phyloP scores from a whole-genome alignment of 1,139 yeast species.

The Zygotorulaspora mrakii region DNA sequence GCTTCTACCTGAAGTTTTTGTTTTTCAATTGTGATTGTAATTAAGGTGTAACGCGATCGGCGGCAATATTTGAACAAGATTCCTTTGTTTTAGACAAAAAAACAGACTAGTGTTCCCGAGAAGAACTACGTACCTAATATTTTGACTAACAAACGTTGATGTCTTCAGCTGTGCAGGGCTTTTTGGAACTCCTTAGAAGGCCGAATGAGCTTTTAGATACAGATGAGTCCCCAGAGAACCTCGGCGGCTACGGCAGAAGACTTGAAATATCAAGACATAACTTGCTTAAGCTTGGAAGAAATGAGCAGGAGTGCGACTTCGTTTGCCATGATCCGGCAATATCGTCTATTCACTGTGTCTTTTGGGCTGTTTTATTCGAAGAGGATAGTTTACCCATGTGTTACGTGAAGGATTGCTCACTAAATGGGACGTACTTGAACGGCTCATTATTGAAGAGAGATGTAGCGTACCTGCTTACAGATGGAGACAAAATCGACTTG shows the following conservation, averaged over 20 bases:
- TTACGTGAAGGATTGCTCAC: conserved; percentile 53
- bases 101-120: background rate
- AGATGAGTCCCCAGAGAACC: conserved; percentile 1
- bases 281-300: conserved; percentile 39
- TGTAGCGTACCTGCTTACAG: conserved; percentile 40
- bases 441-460: conserved; percentile 38
- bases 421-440: conserved; percentile 53
- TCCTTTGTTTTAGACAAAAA: no score
- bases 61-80: no score
- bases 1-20: no score
- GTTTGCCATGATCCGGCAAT: conserved; percentile 38
- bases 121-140: background rate
- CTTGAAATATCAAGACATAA: conserved; percentile 19
- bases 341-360: conserved; percentile 44
- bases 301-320: conserved; percentile 32
- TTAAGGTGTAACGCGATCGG: no score
- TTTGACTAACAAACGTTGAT: conserved; percentile 4
- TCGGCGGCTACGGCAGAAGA: conserved; percentile 16
- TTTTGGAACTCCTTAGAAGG: conserved; percentile 17
- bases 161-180: conserved; percentile 15
- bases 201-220: conserved; percentile 7
- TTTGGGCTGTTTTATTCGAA: conserved; percentile 54
- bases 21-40: no score
- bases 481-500: conserved; percentile 45
- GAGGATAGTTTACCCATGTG: conserved; percentile 44